Evolutionary conservation across 2,329 filamentous ascomycete genomes (phyloP).

Genomic region (Claviceps humidiphila): DNA sequence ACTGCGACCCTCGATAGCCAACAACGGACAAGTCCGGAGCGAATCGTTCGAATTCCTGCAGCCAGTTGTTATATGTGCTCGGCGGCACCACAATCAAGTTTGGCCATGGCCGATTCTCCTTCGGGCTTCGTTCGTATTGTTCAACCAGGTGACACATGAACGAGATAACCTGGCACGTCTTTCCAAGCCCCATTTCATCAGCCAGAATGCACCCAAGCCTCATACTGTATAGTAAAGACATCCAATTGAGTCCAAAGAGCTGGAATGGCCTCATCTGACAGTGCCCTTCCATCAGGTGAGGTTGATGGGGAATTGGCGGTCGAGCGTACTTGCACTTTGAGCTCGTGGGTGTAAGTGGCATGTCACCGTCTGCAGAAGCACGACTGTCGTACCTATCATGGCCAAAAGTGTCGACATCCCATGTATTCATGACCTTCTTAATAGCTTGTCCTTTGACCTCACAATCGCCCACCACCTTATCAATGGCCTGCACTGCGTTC

Average conservation of each 20-base stretch:
- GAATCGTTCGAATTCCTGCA: constrained; percentile 78
- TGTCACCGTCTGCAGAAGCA: constrained; percentile 19
- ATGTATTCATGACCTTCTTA: constrained; percentile 31
- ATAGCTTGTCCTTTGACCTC: constrained; percentile 52
- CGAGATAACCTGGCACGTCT: constrained; percentile 92
- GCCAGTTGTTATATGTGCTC: constrained; percentile 92
- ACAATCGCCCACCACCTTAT: constrained; percentile 66
- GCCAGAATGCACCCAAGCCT: constrained; percentile 79
- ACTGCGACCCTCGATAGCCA: constrained; percentile 54
- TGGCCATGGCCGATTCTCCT: constrained; percentile 41
- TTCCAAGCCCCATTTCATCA: constrained; percentile 94
- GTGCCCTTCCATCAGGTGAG: constrained; percentile 61
- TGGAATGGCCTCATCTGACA: constrained; percentile 86
- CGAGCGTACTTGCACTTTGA: constrained; percentile 20
- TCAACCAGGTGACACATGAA: constrained; percentile 76
- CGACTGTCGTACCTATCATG: constrained; percentile 21
- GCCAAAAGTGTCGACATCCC: constrained; percentile 37
- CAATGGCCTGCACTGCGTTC: constrained; percentile 68
- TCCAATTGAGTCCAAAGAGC: constrained; percentile 88
- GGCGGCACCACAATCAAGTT: constrained; percentile 82
- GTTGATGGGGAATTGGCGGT: constrained; percentile 47
- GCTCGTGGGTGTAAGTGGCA: constrained; percentile 30
- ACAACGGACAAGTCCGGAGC: constrained; percentile 64
- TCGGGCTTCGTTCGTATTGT: constrained; percentile 29
- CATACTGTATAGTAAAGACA: constrained; percentile 70